These are phyloP conservation scores for Helotiales sp. DNA, from an alignment of 2,329 filamentous ascomycete genomes.

Conservation along the genomic window DNA sequence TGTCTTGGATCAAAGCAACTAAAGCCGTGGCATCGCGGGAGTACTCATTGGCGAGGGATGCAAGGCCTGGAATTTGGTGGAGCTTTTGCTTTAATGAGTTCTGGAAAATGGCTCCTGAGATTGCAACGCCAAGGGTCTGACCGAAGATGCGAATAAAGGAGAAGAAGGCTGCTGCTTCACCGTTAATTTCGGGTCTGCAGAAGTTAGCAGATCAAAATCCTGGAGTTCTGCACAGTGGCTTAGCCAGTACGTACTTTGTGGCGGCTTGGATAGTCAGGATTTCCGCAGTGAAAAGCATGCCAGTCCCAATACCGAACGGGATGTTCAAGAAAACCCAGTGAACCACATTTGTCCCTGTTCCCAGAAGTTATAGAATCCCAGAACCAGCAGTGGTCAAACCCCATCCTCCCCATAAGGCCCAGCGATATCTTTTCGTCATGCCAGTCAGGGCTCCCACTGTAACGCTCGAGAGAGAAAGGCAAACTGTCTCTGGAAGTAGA, in stretches of 20 bases:
- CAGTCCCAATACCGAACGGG: constrained; percentile 59
- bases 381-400: constrained; percentile 54
- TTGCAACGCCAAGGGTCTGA: constrained; percentile 32
- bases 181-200: too few species aligned
- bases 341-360: constrained; percentile 47
- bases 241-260: constrained; percentile 53
- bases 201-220: too few species aligned
- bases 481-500: constrained; percentile 59
- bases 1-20: too few species aligned
- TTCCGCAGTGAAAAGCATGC: constrained; percentile 62
- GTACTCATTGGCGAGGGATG: constrained; percentile 15
- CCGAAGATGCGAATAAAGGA: constrained; percentile 66
- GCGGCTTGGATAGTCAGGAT: constrained; percentile 62
- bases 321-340: constrained; percentile 62
- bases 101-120: constrained; percentile 68
- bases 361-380: constrained; percentile 53
- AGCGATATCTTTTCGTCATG: constrained; percentile 56
- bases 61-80: constrained; percentile 13
- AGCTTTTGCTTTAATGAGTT: constrained; percentile 45
- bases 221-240: too few species aligned
- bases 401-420: constrained; percentile 51
- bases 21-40: constrained; percentile 22
- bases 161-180: constrained; percentile 63
- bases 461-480: constrained; percentile 56
- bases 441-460: constrained; percentile 55